Conservation (phyloP, 306 rosid genomes). For the Rosa chinensis region DNA sequence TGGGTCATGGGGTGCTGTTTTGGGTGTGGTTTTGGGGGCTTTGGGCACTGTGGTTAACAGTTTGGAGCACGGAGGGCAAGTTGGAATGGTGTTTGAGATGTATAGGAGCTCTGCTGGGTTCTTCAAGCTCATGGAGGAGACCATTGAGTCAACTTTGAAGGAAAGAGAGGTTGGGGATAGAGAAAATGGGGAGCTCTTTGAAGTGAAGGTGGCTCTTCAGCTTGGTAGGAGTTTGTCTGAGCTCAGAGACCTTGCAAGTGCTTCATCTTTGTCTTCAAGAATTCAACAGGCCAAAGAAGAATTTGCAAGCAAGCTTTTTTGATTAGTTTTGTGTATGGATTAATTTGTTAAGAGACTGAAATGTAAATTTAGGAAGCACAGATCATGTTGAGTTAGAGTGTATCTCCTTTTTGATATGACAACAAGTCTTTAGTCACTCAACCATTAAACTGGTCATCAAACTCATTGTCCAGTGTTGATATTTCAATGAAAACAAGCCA, state of each 20-base stretch:
- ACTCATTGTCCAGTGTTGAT: not conserved
- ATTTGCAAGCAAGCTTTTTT: constrained; percentile 69
- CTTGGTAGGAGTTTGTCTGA: constrained; percentile 61
- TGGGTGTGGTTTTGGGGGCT: constrained; percentile 54
- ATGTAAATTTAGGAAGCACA: constrained; percentile 3
- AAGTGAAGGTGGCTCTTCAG: constrained; percentile 58
- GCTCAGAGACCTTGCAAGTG: constrained; percentile 48
- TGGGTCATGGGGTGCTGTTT: constrained; percentile 46
- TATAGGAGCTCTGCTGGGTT: constrained; percentile 53
- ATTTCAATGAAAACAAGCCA: no score
- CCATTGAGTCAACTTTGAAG: constrained; percentile 38
- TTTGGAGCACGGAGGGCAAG: constrained; percentile 81
- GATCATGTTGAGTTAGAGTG: not conserved
- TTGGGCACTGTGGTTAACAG: constrained; percentile 59
- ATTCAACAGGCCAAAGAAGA: constrained; percentile 34
- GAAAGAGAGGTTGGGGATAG: constrained; percentile 43
- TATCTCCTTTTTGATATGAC: not conserved
- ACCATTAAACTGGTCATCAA: not conserved
- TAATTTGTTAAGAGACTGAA: not conserved
- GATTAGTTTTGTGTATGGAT: not conserved
- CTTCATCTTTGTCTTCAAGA: constrained; percentile 25
- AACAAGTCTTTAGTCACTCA: not conserved
- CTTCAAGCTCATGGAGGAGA: constrained; percentile 70
- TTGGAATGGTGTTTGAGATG: constrained; percentile 80
- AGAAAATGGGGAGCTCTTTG: constrained; percentile 66